Evolutionary conservation across 2,329 filamentous ascomycete genomes (phyloP), one percentile per base, ranked within the genome.

Genomic region (Trichoderma simmonsii): DNA sequence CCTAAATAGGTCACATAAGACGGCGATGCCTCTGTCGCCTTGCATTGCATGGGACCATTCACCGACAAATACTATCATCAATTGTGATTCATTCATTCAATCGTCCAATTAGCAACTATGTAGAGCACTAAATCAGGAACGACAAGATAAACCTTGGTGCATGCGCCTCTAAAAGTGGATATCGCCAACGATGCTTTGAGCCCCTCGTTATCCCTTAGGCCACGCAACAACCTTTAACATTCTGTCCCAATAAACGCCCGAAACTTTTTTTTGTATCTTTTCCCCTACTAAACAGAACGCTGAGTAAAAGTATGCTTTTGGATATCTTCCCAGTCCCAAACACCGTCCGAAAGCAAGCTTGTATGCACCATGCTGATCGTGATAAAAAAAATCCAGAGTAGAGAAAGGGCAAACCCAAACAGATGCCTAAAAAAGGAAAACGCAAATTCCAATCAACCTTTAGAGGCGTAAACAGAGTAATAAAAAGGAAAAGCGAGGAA

Each of bases 241-340:
- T 54, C 48, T 24, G 48, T 60, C 14, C 26, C 65, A 12, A 21
- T 43, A 39, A 68, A 67, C 63, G 69, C 66, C 61, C 26, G n/a
- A 28, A 28, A 21, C 7, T 43, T 54, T 71, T 72, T 70, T 69
- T 72, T 61, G 30, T 26, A 43, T 61, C 43, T 30, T 71, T 63
- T 71, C 32, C 43, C 30, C 54, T 24, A 30, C 21, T 39, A 28
- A 71, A 62, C 66, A 62, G 43, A 67, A 66, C 62, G 39, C 62
- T 70, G 66, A 63, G 65, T 26, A 71, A 61, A 69, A 65, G 24
- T 34, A 34, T 68, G 48, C 57, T 69, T 66, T 68, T 71, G 66
- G 72, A 72, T 74, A 72, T 74, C 72, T 67, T 56, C 11, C 34
- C 28, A 70, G 48, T 21, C 56, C 70, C 74, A 32, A 69, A 74